Evolutionary conservation across 331 rosid species (phyloP), one percentile per base, ranked within the genome.

Genomic region (Rhamnella rubrinervis): DNA sequence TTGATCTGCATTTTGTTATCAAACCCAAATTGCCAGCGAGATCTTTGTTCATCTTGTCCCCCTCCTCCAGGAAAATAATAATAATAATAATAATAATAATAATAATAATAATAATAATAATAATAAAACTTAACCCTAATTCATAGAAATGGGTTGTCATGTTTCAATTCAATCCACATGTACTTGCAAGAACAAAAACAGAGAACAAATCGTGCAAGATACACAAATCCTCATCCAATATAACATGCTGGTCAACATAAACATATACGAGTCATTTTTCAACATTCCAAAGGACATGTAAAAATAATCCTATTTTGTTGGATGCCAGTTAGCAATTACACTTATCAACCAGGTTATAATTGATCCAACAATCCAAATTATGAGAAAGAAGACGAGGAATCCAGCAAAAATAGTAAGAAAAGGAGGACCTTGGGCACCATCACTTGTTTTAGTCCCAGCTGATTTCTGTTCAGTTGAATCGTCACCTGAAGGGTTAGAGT

Each of bases 391-490:
- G 4, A 84, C 82, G 8, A 79, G 31, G 20, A 83, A 13, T 71
- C 96, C 96, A 55, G 93, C 93, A 68, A 92, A 63, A 78, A 92
- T 87, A 62, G 97, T 92, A 69, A 84, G 92, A 44, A 85, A 28
- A 14, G 93, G 96, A 77, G 92, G 96, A 55, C 97, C 88, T 72
- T 79, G 72, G 5, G 78, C 55, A 72, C 66, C 61, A 21, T 65
- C 79, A 47, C 38, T 66, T 59, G 55, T 65, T 79, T 74, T 71
- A 53, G 61, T 72, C n/a, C 57, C 73, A 67, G 49, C 67, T 14
- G 73, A 67, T 51, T 74, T 82, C 59, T 78, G 80, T 20, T 75
- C 70, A 12, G 53, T 40, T 23, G 82, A 67, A n/a, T 81, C 74
- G 35, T 66, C 84, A 59, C 62, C 81, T 0, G 60, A 37, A 73